Evolutionary conservation across 2,329 filamentous ascomycete genomes (phyloP).

Genomic region (Cladobotryum mycophilum): DNA sequence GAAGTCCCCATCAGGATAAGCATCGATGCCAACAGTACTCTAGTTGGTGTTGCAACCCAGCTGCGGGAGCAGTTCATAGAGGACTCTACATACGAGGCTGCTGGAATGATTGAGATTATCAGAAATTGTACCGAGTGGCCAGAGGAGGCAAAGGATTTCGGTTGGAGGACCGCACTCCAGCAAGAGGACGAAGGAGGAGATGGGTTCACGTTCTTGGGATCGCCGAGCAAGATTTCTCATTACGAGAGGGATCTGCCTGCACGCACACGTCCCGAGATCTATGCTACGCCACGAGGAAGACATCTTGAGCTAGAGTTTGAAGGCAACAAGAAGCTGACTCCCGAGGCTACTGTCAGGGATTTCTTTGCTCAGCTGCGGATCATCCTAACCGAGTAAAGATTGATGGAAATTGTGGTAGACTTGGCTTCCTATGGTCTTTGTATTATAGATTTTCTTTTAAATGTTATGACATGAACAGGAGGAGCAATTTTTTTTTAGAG

Average conservation of each 20-base stretch:
- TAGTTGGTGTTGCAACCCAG: background rate
- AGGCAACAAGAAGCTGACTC: constrained; percentile 3
- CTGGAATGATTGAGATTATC: constrained; percentile 6
- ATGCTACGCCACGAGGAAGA: constrained; percentile 3
- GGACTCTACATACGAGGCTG: constrained; percentile 4
- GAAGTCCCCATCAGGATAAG: constrained; percentile 1
- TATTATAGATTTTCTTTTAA: no score
- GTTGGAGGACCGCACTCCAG: constrained; percentile 7
- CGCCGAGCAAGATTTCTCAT: constrained; percentile 1
- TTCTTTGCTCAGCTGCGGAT: background rate
- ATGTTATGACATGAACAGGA: no score
- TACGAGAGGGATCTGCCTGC: constrained; percentile 2
- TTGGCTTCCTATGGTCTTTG: no score
- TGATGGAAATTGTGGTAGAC: no score
- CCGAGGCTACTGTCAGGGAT: background rate
- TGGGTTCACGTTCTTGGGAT: constrained; percentile 3
- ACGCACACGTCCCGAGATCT: constrained; percentile 4
- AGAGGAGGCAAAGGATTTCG: constrained; percentile 3
- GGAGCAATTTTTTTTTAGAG: no score
- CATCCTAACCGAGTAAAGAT: background rate
- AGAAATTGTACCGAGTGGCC: constrained; percentile 8
- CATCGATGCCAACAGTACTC: background rate
- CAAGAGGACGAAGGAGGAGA: constrained; percentile 1
- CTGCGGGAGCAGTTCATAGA: constrained; percentile 7
- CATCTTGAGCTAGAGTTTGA: constrained; percentile 6